phyloP scores from a whole-genome alignment of 148 eudicot species.

The Cornus controversa region DNA sequence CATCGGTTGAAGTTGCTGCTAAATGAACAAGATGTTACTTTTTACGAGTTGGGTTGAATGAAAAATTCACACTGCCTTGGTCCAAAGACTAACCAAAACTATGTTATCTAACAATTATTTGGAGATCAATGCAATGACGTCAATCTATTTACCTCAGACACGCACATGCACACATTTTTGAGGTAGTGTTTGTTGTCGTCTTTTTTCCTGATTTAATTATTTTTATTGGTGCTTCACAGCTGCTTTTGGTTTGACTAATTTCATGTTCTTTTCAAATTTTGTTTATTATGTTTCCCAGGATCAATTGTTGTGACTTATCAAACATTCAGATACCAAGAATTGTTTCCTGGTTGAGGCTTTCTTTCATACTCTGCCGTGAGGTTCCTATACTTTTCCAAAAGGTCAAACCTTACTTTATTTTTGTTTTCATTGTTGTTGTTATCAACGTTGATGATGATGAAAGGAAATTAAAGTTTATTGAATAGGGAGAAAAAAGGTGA shows the following conservation, averaged over 20 bases:
- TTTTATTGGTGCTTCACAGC: neutral
- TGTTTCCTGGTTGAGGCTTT: constrained; percentile 49
- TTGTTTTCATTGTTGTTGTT: neutral
- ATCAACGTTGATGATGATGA: neutral
- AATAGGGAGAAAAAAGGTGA: neutral
- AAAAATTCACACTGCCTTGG: neutral
- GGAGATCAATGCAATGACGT: neutral
- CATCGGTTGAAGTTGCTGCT: neutral
- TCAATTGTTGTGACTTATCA: constrained; percentile 36
- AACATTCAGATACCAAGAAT: constrained; percentile 40
- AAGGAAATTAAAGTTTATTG: neutral
- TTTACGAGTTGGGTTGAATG: neutral
- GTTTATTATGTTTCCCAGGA: constrained; percentile 34
- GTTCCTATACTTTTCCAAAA: constrained; percentile 71
- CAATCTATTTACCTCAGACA: neutral
- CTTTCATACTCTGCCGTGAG: constrained; percentile 76
- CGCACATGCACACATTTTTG: neutral
- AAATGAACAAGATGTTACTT: neutral
- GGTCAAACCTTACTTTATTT: constrained; percentile 33
- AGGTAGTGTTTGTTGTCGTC: neutral
- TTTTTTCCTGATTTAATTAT: neutral
- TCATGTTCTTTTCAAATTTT: neutral
- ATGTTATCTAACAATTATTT: neutral
- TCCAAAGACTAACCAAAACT: neutral
- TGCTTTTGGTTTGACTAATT: neutral